phyloP scores from a whole-genome alignment of 2,329 filamentous ascomycete species.

The Sarocladium strictum region DNA sequence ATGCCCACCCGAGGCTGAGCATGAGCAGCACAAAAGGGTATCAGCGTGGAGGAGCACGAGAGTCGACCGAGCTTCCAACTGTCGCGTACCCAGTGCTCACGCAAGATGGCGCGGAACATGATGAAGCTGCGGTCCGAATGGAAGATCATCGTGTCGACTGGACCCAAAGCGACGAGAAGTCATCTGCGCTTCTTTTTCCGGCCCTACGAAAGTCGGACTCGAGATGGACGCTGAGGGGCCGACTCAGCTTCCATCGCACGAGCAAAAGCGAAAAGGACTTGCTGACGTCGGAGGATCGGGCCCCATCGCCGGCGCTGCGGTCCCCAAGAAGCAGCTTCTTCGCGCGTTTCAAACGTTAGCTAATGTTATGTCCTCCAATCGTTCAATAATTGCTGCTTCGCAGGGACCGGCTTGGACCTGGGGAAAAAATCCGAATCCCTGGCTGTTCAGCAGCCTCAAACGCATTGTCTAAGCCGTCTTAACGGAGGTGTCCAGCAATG shows the following conservation, averaged over 20 bases:
- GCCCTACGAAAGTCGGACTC: slow-evolving; percentile 39
- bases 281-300: slow-evolving; percentile 11
- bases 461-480: no score
- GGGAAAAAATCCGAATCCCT: no score
- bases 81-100: not conserved
- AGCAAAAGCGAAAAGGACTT: slow-evolving; percentile 17
- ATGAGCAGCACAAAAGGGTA: not conserved
- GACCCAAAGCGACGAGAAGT: slow-evolving; percentile 49
- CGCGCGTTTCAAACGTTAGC: slow-evolving; percentile 36
- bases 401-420: not conserved
- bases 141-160: slow-evolving; percentile 44
- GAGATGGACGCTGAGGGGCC: slow-evolving; percentile 41
- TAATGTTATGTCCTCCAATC: not conserved
- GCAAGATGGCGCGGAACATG: slow-evolving; percentile 14
- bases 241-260: slow-evolving; percentile 28
- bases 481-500: no score
- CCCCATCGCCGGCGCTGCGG: slow-evolving; percentile 16
- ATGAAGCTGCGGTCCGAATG: slow-evolving; percentile 16
- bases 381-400: not conserved
- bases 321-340: slow-evolving; percentile 34
- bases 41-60: slow-evolving; percentile 6
- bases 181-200: slow-evolving; percentile 15
- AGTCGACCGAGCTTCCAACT: not conserved
- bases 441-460: no score
- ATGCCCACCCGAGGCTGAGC: not conserved